Evolutionary conservation across 129 eudicot species (phyloP).

Genomic region (Gnaphalium uliginosum): DNA sequence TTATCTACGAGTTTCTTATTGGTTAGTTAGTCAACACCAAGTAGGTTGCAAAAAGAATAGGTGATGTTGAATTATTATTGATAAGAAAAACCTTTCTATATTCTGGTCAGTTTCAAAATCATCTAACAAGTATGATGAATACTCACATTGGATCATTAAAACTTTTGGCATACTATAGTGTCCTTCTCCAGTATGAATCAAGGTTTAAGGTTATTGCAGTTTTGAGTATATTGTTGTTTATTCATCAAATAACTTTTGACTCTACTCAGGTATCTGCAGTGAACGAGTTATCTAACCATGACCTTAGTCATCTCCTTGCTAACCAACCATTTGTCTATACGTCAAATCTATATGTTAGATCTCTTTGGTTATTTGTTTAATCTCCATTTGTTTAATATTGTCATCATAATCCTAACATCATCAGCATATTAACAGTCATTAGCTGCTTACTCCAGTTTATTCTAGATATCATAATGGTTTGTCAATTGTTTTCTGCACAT

Average conservation of each 20-base stretch:
- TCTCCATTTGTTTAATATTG: background rate
- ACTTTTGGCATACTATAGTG: background rate
- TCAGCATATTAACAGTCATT: background rate
- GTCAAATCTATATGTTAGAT: background rate
- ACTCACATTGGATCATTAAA: background rate
- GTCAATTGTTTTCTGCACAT: background rate
- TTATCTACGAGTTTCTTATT: background rate
- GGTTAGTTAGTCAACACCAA: slow-evolving; percentile 9
- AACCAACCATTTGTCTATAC: background rate
- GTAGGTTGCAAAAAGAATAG: background rate
- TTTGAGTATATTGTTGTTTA: background rate
- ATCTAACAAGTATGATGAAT: slow-evolving; percentile 1
- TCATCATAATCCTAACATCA: background rate
- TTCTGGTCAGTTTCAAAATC: background rate
- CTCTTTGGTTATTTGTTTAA: background rate
- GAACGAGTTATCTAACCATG: background rate
- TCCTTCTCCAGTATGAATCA: background rate
- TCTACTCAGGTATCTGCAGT: background rate
- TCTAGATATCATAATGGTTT: background rate
- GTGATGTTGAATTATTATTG: background rate
- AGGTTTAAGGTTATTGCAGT: background rate
- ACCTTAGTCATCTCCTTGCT: background rate
- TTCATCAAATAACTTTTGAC: background rate
- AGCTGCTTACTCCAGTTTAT: background rate
- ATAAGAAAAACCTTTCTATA: background rate